These are phyloP conservation scores for Exsudoporus frostii DNA, from an alignment of 768 basidiomycete genomes.

Conservation along the genomic window DNA sequence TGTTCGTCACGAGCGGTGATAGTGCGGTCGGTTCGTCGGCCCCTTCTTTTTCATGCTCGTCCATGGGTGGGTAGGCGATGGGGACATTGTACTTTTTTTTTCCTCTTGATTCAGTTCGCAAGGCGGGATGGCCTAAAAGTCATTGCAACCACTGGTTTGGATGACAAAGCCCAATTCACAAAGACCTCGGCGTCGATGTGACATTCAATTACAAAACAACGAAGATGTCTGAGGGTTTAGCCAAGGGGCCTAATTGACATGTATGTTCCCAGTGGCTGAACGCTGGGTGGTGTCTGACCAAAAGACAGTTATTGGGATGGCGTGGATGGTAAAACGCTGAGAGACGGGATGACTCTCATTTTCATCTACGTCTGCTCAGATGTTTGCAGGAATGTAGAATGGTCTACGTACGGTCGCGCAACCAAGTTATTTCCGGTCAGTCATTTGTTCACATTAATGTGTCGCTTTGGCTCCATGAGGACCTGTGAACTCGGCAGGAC, in stretches of 20 bases:
- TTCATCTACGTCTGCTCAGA: neutral
- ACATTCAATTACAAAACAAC: conserved; percentile 70
- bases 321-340: conserved; percentile 55
- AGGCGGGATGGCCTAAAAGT: conserved; percentile 52
- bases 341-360: conserved; percentile 23
- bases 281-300: neutral
- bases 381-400: neutral
- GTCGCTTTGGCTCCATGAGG: neutral
- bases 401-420: neutral
- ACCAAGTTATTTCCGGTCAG: neutral
- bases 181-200: conserved; percentile 57
- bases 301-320: conserved; percentile 32
- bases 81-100: conserved; percentile 31
- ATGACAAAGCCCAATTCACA: conserved; percentile 62
- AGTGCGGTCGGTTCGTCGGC: conserved; percentile 53
- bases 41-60: neutral
- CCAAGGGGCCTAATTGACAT: conserved; percentile 51
- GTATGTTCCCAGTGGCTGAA: conserved; percentile 18
- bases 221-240: conserved; percentile 46
- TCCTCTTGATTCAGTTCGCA: conserved; percentile 44
- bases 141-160: conserved; percentile 63
- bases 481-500: conserved; percentile 27
- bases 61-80: neutral
- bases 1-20: conserved; percentile 43
- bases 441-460: neutral